These are phyloP conservation scores for Hymenoscyphus albidus DNA, from an alignment of 2,329 filamentous ascomycete genomes.

Conservation along the genomic window DNA sequence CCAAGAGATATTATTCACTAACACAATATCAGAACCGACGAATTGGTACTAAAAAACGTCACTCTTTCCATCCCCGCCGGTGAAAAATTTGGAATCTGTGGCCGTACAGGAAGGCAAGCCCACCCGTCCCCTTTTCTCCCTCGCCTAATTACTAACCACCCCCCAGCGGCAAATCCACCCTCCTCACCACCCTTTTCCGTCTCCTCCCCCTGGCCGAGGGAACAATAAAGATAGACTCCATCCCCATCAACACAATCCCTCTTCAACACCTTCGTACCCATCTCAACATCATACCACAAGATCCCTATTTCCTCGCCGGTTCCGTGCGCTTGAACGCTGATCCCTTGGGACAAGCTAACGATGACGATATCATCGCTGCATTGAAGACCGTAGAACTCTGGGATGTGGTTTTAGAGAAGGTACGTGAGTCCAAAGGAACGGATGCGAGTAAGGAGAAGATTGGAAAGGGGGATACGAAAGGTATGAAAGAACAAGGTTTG, in stretches of 20 bases:
- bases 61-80: constrained; percentile 33
- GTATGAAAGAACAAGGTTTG: not conserved
- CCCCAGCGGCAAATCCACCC: constrained; percentile 43
- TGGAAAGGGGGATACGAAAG: not conserved
- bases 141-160: constrained; percentile 1
- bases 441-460: not conserved
- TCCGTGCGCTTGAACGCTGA: constrained; percentile 36
- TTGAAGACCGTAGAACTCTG: constrained; percentile 67
- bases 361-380: constrained; percentile 74
- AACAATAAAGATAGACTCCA: constrained; percentile 40
- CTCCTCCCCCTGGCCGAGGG: constrained; percentile 47
- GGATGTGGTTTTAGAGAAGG: constrained; percentile 31
- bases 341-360: constrained; percentile 30
- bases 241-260: constrained; percentile 39
- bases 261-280: constrained; percentile 39
- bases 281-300: constrained; percentile 43
- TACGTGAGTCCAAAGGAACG: not conserved
- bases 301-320: constrained; percentile 41
- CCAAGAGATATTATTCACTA: constrained; percentile 4
- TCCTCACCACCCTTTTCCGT: constrained; percentile 46
- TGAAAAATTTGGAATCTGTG: constrained; percentile 49
- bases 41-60: constrained; percentile 17
- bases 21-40: constrained; percentile 5
- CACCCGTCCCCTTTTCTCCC: not conserved
- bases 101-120: constrained; percentile 35